Percentiles rank a stretch among this genome's conserved stretches.
Conservation (phyloP, 1,284 basidiomycete genomes). For the Amylostereum areolatum region DNA sequence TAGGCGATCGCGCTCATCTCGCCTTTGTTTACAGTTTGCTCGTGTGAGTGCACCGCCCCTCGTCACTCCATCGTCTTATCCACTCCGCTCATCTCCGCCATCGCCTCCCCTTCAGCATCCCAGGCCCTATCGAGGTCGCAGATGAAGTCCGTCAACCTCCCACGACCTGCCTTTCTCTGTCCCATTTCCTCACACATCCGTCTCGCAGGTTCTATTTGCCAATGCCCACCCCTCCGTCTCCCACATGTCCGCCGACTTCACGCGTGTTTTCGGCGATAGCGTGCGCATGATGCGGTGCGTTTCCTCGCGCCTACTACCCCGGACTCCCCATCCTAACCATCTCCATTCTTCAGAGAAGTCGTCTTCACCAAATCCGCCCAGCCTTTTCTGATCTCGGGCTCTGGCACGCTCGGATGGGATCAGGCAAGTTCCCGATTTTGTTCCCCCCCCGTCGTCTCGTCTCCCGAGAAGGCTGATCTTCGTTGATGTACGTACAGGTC, state of each 20-base stretch:
- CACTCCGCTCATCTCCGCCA: neutral
- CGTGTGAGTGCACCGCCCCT: constrained; percentile 39
- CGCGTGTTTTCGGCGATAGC: constrained; percentile 86
- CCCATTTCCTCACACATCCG: constrained; percentile 2
- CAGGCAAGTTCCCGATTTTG: constrained; percentile 47
- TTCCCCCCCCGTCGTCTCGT: no score
- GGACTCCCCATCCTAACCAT: neutral
- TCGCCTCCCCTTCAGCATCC: constrained; percentile 43
- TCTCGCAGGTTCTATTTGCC: constrained; percentile 63
- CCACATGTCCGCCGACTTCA: constrained; percentile 90
- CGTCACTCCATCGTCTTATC: neutral
- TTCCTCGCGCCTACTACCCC: neutral
- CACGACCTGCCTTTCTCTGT: neutral
- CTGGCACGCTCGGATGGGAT: constrained; percentile 94
- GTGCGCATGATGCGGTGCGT: constrained; percentile 77
- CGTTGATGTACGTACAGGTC: constrained; percentile 36
- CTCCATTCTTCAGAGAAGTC: constrained; percentile 48
- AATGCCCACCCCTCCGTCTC: constrained; percentile 87
- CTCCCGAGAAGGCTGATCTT: no score
- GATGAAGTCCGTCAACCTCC: constrained; percentile 57
- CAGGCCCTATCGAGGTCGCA: constrained; percentile 78
- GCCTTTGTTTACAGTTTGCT: constrained; percentile 29
- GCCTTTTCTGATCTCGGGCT: constrained; percentile 88
- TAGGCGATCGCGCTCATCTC: neutral
- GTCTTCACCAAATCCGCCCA: constrained; percentile 75